These are phyloP conservation scores for Mrakiaceae sp. DNA, from an alignment of 1,284 basidiomycete genomes.

Conservation along the genomic window DNA sequence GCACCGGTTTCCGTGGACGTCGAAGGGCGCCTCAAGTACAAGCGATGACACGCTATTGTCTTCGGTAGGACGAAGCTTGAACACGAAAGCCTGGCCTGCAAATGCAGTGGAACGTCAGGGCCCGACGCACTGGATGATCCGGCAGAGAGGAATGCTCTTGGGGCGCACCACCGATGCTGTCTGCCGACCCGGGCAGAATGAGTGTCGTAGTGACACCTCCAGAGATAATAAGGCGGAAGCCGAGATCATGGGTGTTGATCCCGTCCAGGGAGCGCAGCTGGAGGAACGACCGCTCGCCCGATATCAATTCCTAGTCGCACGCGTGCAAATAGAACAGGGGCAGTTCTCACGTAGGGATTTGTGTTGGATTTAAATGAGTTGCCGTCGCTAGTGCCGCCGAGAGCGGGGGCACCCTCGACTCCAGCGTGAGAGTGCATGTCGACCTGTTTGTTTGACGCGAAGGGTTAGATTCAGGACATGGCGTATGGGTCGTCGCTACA, in stretches of 20 bases:
- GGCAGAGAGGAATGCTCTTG: not conserved
- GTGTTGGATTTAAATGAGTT: slow-evolving; percentile 24
- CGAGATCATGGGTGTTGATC: slow-evolving; percentile 42
- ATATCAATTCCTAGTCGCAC: too few species aligned
- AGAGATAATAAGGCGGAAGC: slow-evolving; percentile 25
- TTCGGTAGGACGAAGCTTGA: slow-evolving; percentile 39
- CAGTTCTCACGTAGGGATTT: slow-evolving; percentile 1
- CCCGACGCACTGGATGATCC: too few species aligned
- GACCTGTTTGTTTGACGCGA: not conserved
- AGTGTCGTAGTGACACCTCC: slow-evolving; percentile 42
- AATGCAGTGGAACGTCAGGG: slow-evolving; percentile 9
- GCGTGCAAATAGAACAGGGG: not conserved
- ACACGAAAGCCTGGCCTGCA: slow-evolving; percentile 39
- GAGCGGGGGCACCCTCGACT: slow-evolving; percentile 49
- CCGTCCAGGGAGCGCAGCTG: slow-evolving; percentile 40
- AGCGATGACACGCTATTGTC: slow-evolving; percentile 36
- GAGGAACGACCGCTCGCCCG: not conserved
- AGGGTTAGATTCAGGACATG: too few species aligned
- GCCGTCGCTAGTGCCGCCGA: slow-evolving; percentile 39
- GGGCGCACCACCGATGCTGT: slow-evolving; percentile 23
- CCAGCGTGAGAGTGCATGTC: slow-evolving; percentile 60
- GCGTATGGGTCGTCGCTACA: too few species aligned
- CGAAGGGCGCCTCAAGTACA: slow-evolving; percentile 37
- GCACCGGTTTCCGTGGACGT: slow-evolving; percentile 17
- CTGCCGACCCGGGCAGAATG: slow-evolving; percentile 38